Percentiles rank a stretch among this genome's conserved stretches.
phyloP scores from a whole-genome alignment of 2,329 filamentous ascomycete species.

The Passalora sequoiae region DNA sequence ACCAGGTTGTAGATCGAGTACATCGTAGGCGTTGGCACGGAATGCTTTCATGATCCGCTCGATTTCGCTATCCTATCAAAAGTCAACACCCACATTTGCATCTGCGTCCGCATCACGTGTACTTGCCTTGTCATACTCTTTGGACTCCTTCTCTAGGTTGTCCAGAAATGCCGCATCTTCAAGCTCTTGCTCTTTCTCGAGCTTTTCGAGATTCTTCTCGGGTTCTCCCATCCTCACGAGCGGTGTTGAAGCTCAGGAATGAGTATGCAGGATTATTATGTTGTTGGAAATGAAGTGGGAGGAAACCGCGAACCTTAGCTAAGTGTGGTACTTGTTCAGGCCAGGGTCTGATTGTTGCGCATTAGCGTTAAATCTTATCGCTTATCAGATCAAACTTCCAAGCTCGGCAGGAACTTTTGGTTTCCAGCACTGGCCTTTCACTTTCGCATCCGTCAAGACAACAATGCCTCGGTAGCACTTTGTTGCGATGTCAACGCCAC shows the following conservation, averaged over 20 bases:
- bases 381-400: too few relatives aligned
- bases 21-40: slow-evolving; percentile 77
- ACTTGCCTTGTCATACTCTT: slow-evolving; percentile 80
- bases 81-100: too few relatives aligned
- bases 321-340: too few relatives aligned
- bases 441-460: too few relatives aligned
- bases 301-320: too few relatives aligned
- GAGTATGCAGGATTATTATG: neutral
- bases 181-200: slow-evolving; percentile 29
- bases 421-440: too few relatives aligned
- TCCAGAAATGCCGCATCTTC: slow-evolving; percentile 70
- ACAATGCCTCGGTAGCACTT: neutral
- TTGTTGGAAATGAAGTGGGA: too few relatives aligned
- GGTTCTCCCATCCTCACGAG: slow-evolving; percentile 22
- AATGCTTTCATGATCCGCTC: slow-evolving; percentile 91
- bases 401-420: slow-evolving; percentile 11
- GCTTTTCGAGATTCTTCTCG: slow-evolving; percentile 27
- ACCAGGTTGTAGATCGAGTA: slow-evolving; percentile 91
- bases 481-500: slow-evolving; percentile 21
- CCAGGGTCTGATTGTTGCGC: neutral
- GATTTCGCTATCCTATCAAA: slow-evolving; percentile 93
- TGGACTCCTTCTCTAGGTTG: slow-evolving; percentile 74
- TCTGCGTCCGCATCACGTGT: too few relatives aligned
- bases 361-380: slow-evolving; percentile 13
- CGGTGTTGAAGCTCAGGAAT: neutral